Conservation (phyloP, 371 early-diverging fungal species). For the Rhizopus sp. region DNA sequence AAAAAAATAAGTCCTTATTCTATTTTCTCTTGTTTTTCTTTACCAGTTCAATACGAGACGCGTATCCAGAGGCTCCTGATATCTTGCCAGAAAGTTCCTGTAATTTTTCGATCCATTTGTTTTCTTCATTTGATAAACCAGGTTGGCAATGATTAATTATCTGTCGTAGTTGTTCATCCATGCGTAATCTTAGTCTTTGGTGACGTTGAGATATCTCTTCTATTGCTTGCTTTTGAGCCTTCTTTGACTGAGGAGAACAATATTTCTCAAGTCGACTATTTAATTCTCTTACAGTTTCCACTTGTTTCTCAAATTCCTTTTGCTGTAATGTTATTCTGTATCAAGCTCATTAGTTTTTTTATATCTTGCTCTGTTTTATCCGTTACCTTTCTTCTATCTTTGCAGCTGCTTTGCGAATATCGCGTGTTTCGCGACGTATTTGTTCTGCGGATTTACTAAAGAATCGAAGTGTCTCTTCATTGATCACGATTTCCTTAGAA, state of each 20-base stretch:
- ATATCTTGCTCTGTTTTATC: background rate
- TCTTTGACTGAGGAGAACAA: slow-evolving; percentile 13
- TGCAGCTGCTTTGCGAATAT: slow-evolving; percentile 19
- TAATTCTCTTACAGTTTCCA: slow-evolving; percentile 16
- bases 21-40: background rate
- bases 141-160: slow-evolving; percentile 24
- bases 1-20: background rate
- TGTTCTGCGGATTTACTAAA: slow-evolving; percentile 30
- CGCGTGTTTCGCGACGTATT: slow-evolving; percentile 26
- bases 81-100: slow-evolving; percentile 19
- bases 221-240: slow-evolving; percentile 13
- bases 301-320: slow-evolving; percentile 32
- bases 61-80: slow-evolving; percentile 18
- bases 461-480: slow-evolving; percentile 43
- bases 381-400: slow-evolving; percentile 21
- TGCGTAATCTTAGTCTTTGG: slow-evolving; percentile 22
- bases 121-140: slow-evolving; percentile 24
- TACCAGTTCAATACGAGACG: slow-evolving; percentile 19
- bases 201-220: slow-evolving; percentile 17
- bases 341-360: background rate
- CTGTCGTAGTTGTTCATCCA: slow-evolving; percentile 23
- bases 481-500: slow-evolving; percentile 43
- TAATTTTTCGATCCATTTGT: slow-evolving; percentile 21
- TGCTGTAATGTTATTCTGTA: slow-evolving; percentile 24
- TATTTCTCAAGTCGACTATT: slow-evolving; percentile 16